Percentiles rank a stretch among this genome's conserved stretches.
phyloP scores from a whole-genome alignment of 2,329 filamentous ascomycete genomes.

The Apiospora arundinis region DNA sequence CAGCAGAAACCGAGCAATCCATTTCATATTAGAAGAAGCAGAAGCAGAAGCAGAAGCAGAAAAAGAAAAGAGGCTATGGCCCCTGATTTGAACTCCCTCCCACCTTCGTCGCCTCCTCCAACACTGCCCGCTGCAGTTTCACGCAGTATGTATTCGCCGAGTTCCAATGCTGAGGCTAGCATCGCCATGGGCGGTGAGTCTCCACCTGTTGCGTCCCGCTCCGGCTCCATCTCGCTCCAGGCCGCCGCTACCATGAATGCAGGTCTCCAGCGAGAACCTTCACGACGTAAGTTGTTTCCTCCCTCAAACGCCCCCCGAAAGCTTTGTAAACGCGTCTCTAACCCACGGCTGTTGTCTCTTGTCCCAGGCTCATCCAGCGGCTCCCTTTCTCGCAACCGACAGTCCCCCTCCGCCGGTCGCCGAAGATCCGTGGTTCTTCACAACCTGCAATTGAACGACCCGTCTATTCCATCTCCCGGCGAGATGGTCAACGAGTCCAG shows the following conservation, averaged over 20 bases:
- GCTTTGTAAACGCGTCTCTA: not conserved
- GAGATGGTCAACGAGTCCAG: constrained; percentile 66
- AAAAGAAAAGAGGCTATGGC: constrained; percentile 45
- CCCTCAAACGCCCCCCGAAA: not conserved
- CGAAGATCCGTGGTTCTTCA: constrained; percentile 73
- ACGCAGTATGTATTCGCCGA: constrained; percentile 22
- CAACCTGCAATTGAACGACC: constrained; percentile 78
- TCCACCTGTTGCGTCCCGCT: constrained; percentile 64
- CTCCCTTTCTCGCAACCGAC: constrained; percentile 54
- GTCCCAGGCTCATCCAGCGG: constrained; percentile 57
- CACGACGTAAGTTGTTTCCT: constrained; percentile 53
- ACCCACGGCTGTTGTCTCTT: not conserved
- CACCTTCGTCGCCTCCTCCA: constrained; percentile 51
- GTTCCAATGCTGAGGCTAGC: constrained; percentile 35
- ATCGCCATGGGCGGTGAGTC: constrained; percentile 49
- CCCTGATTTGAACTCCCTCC: constrained; percentile 66
- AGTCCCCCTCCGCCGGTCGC: constrained; percentile 58
- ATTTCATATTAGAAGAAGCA: not conserved
- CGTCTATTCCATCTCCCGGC: constrained; percentile 68
- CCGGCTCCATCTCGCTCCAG: constrained; percentile 73
- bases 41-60: not conserved
- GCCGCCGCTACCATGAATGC: constrained; percentile 81
- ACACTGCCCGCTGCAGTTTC: constrained; percentile 41
- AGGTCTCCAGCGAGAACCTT: constrained; percentile 70
- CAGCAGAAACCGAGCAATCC: not conserved